Evolutionary conservation across 352 stramenopile genomes (phyloP).

Genomic region (Pythium periplocum): DNA sequence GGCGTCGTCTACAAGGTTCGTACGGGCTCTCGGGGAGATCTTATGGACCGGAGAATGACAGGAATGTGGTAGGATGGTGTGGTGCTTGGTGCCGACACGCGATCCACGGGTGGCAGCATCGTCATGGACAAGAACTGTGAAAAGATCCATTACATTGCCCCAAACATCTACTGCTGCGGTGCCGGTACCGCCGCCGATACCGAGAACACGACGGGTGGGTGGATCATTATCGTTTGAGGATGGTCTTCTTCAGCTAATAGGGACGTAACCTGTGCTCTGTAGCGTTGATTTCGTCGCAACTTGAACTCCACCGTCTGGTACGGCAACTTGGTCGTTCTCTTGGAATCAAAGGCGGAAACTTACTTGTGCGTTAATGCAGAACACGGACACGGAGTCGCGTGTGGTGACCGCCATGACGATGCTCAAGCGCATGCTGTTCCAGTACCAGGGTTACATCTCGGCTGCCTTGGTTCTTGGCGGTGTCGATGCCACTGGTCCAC

Average conservation of each 20-base stretch:
- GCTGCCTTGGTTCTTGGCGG: constrained; percentile 97
- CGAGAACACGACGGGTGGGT: constrained; percentile 84
- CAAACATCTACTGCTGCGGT: constrained; percentile 99
- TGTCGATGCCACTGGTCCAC: constrained; percentile 92
- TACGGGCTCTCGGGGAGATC: too few species aligned
- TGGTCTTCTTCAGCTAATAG: not conserved
- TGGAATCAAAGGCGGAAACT: constrained; percentile 13
- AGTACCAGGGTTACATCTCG: constrained; percentile 95
- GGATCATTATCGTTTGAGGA: too few species aligned
- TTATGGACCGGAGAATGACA: not conserved
- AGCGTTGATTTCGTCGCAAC: constrained; percentile 80
- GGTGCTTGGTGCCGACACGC: constrained; percentile 96
- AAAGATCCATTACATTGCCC: constrained; percentile 99
- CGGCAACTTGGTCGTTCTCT: constrained; percentile 8
- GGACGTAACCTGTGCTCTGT: not conserved
- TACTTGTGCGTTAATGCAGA: constrained; percentile 23
- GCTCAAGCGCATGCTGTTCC: constrained; percentile 96
- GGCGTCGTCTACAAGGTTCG: constrained; percentile 92
- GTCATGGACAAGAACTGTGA: constrained; percentile 99
- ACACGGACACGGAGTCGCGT: constrained; percentile 82
- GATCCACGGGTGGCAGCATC: constrained; percentile 93
- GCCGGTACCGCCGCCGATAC: constrained; percentile 97
- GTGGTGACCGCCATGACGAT: constrained; percentile 97
- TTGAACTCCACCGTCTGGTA: constrained; percentile 95
- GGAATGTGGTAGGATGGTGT: constrained; percentile 79